Evolutionary conservation across 805 yeast genomes (phyloP), one percentile per base, ranked within the genome.

Genomic region (Lipomyces sp.): DNA sequence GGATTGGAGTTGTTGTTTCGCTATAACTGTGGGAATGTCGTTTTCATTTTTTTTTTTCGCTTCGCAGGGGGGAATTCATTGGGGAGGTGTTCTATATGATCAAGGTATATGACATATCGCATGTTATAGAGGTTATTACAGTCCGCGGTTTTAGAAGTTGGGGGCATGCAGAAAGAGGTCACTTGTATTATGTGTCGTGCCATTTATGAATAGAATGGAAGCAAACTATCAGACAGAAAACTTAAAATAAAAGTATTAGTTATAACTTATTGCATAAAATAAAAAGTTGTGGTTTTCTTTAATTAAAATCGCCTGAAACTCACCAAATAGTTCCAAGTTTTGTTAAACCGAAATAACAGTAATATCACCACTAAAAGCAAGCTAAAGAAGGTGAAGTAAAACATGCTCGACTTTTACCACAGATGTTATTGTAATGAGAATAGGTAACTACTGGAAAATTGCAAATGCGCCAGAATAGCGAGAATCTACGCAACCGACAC

Each of bases 131-230:
- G 24, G n/a, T 15, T n/a, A 24, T 5, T 42, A 42, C 39, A 42
- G 15, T n/a, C 4, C n/a, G 48, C 48, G 10, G 48, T 42, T 42
- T 42, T 15, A 18, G 48, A 5, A 7, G 24, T 15, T 24, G 24
- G 48, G 15, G 4, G 48, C 24, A 1, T 24, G 24, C 24, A 24
- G 24, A 24, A 42, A 15, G 48, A 42, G 48, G 8, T 42, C 24
- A n/a, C 48, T 42, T 42, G 48, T 42, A 13, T 42, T n/a, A 42
- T n/a, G 48, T 42, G 48, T 42, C n/a, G 15, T 24, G 48, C 48
- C 24, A 42, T 42, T 42, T 42, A 42, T 15, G 18, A 42, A n/a
- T 42, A 24, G 48, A n/a, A n/a, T 42, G 48, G 48, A n/a, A 42
- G n/a, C 24, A 42, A 42, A 5, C n/a, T 15, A 15, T 5, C 24